phyloP scores from a whole-genome alignment of 1,284 basidiomycete species.

The Trametes polyzona region DNA sequence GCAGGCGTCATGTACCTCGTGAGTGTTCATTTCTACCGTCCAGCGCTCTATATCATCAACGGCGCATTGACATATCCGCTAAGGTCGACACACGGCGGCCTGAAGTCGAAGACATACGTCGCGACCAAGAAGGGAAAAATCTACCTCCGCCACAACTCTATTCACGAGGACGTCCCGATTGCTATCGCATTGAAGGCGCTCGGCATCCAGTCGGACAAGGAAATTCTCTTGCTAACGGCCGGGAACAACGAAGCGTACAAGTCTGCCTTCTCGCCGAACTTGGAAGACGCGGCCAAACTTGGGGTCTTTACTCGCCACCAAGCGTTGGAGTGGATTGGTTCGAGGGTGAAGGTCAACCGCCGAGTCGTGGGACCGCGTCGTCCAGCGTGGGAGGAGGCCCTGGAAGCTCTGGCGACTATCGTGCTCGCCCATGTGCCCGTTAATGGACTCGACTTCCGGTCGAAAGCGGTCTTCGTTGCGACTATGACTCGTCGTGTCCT shows the following conservation, averaged over 20 bases:
- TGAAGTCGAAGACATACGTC: constrained; percentile 99
- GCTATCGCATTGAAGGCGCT: constrained; percentile 96
- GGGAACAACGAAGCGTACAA: constrained; percentile 93
- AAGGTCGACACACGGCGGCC: constrained; percentile 94
- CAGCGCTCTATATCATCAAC: neutral
- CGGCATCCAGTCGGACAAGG: constrained; percentile 96
- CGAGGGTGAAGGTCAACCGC: constrained; percentile 88
- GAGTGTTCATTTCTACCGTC: constrained; percentile 41
- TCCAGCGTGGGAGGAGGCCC: constrained; percentile 91
- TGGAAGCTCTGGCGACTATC: constrained; percentile 96
- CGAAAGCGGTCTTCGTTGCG: constrained; percentile 97
- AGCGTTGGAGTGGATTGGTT: constrained; percentile 95
- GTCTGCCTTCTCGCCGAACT: constrained; percentile 86
- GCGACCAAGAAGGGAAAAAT: constrained; percentile 93
- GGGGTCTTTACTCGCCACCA: constrained; percentile 94
- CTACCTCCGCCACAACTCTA: constrained; percentile 98
- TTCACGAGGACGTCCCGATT: constrained; percentile 97
- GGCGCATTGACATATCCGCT: neutral
- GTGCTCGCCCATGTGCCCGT: constrained; percentile 98
- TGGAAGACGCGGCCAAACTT: constrained; percentile 92
- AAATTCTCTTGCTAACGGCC: constrained; percentile 94
- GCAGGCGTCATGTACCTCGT: constrained; percentile 97
- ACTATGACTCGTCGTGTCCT: constrained; percentile 97
- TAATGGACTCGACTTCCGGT: constrained; percentile 86
- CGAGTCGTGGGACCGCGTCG: constrained; percentile 80